phyloP scores from a whole-genome alignment of 352 stramenopile genomes.

The Globisporangium apiculatum region DNA sequence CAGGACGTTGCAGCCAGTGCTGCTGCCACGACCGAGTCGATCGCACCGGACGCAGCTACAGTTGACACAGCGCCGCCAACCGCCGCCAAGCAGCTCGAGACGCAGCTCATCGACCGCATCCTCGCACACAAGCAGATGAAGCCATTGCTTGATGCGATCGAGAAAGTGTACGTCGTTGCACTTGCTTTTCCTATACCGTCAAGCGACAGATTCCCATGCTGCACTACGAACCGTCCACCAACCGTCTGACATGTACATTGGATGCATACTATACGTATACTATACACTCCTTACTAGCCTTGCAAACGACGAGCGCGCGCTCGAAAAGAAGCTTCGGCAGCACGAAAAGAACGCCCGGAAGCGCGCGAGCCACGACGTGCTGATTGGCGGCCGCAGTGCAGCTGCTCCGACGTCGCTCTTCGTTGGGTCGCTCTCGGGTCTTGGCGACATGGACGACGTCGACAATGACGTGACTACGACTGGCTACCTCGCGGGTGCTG shows the following conservation, averaged over 20 bases:
- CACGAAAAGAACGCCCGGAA: conserved; percentile 65
- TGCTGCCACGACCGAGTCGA: neutral
- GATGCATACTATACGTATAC: neutral
- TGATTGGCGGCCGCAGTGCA: conserved; percentile 60
- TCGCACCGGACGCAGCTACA: neutral
- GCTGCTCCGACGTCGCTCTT: conserved; percentile 60
- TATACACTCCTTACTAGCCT: conserved; percentile 18
- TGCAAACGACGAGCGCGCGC: conserved; percentile 42
- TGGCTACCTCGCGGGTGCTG: conserved; percentile 33
- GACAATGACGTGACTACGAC: conserved; percentile 10
- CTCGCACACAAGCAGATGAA: conserved; percentile 67
- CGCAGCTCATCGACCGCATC: conserved; percentile 47
- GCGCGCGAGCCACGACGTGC: conserved; percentile 32
- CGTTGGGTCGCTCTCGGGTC: conserved; percentile 62
- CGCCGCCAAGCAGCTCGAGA: conserved; percentile 14
- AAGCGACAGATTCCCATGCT: too few species aligned
- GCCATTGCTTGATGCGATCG: conserved; percentile 53
- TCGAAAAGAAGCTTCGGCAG: conserved; percentile 48
- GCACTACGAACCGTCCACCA: too few species aligned
- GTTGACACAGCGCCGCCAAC: neutral
- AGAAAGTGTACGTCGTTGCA: conserved; percentile 14
- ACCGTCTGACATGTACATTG: too few species aligned
- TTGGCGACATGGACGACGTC: conserved; percentile 22
- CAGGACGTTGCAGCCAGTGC: conserved; percentile 1
- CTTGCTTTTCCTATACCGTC: neutral